Conservation (phyloP, 345 rosid species). For the Excoecaria agallocha region DNA sequence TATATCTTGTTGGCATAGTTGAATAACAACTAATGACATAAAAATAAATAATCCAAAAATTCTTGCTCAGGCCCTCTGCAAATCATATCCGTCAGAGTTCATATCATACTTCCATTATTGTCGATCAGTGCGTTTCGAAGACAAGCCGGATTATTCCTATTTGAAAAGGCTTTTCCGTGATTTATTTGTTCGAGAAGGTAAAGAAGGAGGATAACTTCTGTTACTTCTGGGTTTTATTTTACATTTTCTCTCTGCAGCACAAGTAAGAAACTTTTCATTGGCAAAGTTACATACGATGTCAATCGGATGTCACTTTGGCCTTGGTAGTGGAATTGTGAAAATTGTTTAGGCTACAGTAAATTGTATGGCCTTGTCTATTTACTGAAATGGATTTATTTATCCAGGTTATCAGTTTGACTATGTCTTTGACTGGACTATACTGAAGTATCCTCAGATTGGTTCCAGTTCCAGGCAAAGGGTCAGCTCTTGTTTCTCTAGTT, state of each 20-base stretch:
- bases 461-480: constrained; percentile 27
- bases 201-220: not conserved
- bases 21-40: not conserved
- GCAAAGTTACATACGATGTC: not conserved
- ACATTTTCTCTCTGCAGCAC: not conserved
- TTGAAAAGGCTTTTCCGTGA: constrained; percentile 33
- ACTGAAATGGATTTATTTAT: not conserved
- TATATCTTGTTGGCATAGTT: not conserved
- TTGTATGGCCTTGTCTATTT: not conserved
- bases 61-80: constrained; percentile 26
- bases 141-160: constrained; percentile 32
- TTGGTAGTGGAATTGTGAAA: not conserved
- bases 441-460: constrained; percentile 30
- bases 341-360: constrained; percentile 2
- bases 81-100: constrained; percentile 31
- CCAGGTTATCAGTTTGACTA: constrained; percentile 29
- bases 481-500: not conserved
- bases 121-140: constrained; percentile 30
- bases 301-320: not conserved
- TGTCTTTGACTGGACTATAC: constrained; percentile 29
- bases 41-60: not conserved
- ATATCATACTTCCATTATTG: constrained; percentile 33
- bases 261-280: constrained; percentile 1
- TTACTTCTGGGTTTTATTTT: not conserved
- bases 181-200: constrained; percentile 32